Conservation (phyloP, 2,329 filamentous ascomycete genomes). For the Epichloe festucae region DNA sequence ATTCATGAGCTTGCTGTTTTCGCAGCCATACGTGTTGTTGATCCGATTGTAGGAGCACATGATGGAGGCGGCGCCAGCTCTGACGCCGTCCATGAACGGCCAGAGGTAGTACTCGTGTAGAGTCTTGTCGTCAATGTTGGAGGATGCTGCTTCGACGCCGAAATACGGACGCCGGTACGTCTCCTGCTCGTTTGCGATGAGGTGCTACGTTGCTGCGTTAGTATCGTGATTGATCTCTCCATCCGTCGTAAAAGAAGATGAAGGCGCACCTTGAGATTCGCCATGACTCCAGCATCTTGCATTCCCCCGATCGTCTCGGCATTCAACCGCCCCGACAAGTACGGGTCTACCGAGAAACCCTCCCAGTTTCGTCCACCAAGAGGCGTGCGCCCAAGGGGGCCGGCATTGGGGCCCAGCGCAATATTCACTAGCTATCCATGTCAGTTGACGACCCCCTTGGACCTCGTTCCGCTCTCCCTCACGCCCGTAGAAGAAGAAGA, state of each 20-base stretch:
- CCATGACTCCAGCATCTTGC: conserved; percentile 66
- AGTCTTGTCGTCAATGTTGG: conserved; percentile 52
- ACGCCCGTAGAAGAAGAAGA: not conserved
- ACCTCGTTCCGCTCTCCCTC: not conserved
- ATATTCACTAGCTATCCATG: conserved; percentile 44
- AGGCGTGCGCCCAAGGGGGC: conserved; percentile 57
- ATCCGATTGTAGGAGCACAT: conserved; percentile 62
- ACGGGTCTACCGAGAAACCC: conserved; percentile 58
- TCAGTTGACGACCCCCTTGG: not conserved
- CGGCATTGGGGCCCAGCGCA: conserved; percentile 57
- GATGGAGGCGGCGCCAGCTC: conserved; percentile 41
- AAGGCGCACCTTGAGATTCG: conserved; percentile 48
- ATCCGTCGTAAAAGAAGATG: no score
- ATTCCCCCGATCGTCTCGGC: conserved; percentile 61
- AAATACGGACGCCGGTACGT: conserved; percentile 28
- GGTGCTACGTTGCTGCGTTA: conserved; percentile 27
- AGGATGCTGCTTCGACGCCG: conserved; percentile 38
- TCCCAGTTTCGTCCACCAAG: conserved; percentile 66
- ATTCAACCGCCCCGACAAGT: conserved; percentile 56
- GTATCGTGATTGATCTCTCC: not conserved
- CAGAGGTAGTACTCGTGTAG: conserved; percentile 54
- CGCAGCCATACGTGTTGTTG: conserved; percentile 62
- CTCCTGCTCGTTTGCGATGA: conserved; percentile 50
- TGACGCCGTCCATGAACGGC: conserved; percentile 50
- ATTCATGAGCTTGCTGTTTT: conserved; percentile 58